Evolutionary conservation across 1,139 yeast genomes (phyloP).

Genomic region (Yamadazyma siamensis): DNA sequence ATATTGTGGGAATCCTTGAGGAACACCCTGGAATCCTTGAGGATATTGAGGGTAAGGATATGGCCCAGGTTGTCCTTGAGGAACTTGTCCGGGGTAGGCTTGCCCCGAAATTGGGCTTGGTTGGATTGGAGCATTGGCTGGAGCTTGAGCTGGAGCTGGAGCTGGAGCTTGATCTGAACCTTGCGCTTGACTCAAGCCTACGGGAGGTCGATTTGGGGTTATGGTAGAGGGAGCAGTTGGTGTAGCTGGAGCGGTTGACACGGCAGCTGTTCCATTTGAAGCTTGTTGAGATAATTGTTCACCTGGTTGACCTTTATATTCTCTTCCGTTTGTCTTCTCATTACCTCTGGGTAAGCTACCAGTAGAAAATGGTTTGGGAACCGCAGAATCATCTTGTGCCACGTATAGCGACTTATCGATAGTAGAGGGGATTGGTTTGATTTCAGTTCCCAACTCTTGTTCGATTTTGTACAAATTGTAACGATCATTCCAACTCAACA

Average conservation of each 20-base stretch:
- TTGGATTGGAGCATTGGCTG: constrained; percentile 7
- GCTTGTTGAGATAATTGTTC: constrained; percentile 14
- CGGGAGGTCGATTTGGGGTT: constrained; percentile 10
- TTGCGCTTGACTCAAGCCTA: background rate
- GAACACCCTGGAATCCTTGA: constrained; percentile 5
- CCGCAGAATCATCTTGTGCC: constrained; percentile 70
- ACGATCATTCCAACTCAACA: constrained; percentile 96
- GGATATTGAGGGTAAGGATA: constrained; percentile 18
- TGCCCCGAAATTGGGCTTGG: constrained; percentile 13
- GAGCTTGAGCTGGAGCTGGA: constrained; percentile 5
- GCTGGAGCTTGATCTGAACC: constrained; percentile 1
- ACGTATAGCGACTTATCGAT: constrained; percentile 89
- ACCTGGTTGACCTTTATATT: constrained; percentile 16
- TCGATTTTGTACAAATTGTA: constrained; percentile 91
- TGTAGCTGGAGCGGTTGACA: constrained; percentile 15
- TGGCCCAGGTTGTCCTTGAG: constrained; percentile 20
- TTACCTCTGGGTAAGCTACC: constrained; percentile 59
- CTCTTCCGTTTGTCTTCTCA: constrained; percentile 34
- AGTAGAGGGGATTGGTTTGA: constrained; percentile 89
- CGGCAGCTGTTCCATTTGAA: constrained; percentile 12
- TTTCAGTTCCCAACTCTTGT: constrained; percentile 96
- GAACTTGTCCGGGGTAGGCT: constrained; percentile 13
- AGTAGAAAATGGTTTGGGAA: constrained; percentile 86
- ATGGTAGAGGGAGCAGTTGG: constrained; percentile 17
- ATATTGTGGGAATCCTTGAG: constrained; percentile 14